Evolutionary conservation across 164 flowering plant species (phyloP), one percentile per base, ranked within the genome.

Genomic region (Stephania japonica): DNA sequence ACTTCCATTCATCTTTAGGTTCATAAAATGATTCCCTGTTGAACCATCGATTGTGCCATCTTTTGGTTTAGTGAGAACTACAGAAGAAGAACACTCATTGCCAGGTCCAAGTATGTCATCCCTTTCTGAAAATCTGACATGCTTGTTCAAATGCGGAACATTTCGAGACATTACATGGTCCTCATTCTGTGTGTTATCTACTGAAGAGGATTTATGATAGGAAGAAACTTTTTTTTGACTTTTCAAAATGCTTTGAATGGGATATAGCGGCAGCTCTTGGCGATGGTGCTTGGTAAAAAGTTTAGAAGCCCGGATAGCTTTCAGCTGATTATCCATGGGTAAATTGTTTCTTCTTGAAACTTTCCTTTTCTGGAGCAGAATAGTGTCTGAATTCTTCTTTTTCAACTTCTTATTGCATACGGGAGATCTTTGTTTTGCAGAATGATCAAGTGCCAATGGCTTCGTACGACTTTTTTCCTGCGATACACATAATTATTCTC

Each of bases 231-330:
- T 80, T 67, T 4, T 68, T 12, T 74, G 78, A 56, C 78, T 83
- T 81, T 86, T 87, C 67, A 82, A 80, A 75, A 84, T 86, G 71
- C 86, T 77, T 10, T 75, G 81, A 67, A 81, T 67, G 65, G 86
- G 81, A 77, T 53, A 50, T 9, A 32, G 71, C 64, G 72, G 70
- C 65, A 72, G 61, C 23, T 75, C 68, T 50, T 38, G 24, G 13
- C 75, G 77, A 18, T 70, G 75, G 19, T 62, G 73, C 44, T 67
- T 16, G 32, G 69, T 25, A 41, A 63, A 18, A 24, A 68, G 43
- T 59, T 75, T 74, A 10, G 83, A 72, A 47, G 75, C 41, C 59
- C 14, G 74, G 21, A 66, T 32, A 32, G 13, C 62, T 61, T 73
- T 78, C 67, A 61, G 67, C 77, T 75, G 82, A 68, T 78, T 79